These are phyloP conservation scores for Stephania japonica DNA, from an alignment of 164 flowering plant species.

Conservation along the genomic window DNA sequence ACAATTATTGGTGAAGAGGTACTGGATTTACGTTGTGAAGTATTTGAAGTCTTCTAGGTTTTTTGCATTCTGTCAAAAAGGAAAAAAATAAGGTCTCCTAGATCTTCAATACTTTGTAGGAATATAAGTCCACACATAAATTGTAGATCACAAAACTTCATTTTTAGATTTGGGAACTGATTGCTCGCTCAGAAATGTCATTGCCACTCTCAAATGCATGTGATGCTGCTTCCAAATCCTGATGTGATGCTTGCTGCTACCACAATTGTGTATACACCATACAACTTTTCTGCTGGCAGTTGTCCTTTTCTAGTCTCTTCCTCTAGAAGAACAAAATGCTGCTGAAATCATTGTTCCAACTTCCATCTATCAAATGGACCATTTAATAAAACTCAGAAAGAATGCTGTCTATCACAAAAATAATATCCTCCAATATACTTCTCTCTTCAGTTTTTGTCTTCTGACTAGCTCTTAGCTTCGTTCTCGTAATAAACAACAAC, in stretches of 20 bases:
- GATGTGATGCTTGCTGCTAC: not conserved
- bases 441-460: too few species aligned
- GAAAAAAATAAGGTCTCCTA: not conserved
- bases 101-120: not conserved
- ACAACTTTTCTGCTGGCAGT: not conserved
- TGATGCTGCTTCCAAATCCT: not conserved
- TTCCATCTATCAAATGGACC: not conserved
- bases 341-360: not conserved
- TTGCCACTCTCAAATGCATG: not conserved
- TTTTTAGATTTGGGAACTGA: too few species aligned
- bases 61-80: not conserved
- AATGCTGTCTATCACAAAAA: too few species aligned
- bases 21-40: not conserved
- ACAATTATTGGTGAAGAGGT: slow-evolving; percentile 98
- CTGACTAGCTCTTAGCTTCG: too few species aligned
- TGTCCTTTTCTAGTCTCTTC: not conserved
- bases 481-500: too few species aligned
- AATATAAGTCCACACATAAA: not conserved
- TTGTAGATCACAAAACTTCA: too few species aligned
- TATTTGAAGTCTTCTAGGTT: not conserved
- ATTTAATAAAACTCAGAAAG: too few species aligned
- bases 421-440: too few species aligned
- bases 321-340: not conserved
- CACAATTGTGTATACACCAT: not conserved
- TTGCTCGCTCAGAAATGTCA: not conserved